phyloP scores from a whole-genome alignment of 345 rosid genomes.

The Pugionium cornutum region DNA sequence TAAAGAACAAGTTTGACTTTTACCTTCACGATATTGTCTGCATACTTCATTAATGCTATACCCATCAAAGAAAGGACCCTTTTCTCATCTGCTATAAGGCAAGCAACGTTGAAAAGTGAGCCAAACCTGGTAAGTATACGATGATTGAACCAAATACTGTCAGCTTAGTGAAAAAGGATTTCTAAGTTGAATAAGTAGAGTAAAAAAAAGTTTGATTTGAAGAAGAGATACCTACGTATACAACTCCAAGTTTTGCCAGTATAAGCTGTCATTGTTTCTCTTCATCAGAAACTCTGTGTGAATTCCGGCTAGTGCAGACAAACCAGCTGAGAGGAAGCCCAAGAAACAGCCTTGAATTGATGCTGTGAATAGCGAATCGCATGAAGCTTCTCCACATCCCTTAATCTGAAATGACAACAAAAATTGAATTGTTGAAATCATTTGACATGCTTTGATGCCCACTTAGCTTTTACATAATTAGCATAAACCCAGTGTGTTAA shows the following conservation, averaged over 20 bases:
- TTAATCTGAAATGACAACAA: constrained; percentile 54
- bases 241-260: constrained; percentile 93
- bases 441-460: background rate
- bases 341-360: constrained; percentile 87
- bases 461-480: constrained; percentile 5
- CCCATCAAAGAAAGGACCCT: constrained; percentile 78
- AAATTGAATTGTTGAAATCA: too few relatives aligned
- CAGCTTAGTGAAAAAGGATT: too few relatives aligned
- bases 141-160: background rate
- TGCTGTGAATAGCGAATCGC: constrained; percentile 85
- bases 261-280: constrained; percentile 88
- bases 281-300: constrained; percentile 96
- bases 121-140: constrained; percentile 60
- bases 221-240: constrained; percentile 79
- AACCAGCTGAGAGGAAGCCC: constrained; percentile 82
- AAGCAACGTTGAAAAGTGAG: constrained; percentile 75
- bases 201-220: constrained; percentile 28
- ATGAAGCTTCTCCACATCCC: constrained; percentile 85
- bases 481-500: background rate
- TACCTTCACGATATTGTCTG: constrained; percentile 95
- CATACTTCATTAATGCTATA: constrained; percentile 85
- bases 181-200: background rate
- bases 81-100: constrained; percentile 89
- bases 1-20: constrained; percentile 18
- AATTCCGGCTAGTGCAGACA: constrained; percentile 92